Evolutionary conservation across 2,329 filamentous ascomycete species (phyloP).

Genomic region (Trichothecium roseum): DNA sequence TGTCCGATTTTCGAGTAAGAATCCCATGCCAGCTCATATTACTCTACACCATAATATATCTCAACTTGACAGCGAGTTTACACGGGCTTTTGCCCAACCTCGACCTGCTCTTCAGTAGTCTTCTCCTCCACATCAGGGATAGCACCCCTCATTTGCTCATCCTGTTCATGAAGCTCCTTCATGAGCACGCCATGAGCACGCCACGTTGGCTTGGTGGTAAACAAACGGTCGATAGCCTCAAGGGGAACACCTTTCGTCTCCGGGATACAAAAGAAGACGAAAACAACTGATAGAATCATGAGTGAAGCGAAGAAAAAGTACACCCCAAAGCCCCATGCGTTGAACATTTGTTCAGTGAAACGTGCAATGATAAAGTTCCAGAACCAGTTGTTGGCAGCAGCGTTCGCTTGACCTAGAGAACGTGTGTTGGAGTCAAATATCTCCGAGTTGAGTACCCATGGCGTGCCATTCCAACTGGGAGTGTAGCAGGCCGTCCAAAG

Average conservation of each 20-base stretch:
- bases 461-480: conserved; percentile 61
- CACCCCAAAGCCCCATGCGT: conserved; percentile 34
- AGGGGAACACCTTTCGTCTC: conserved; percentile 43
- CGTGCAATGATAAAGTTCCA: conserved; percentile 44
- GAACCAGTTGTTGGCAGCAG: conserved; percentile 51
- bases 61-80: no score
- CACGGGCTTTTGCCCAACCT: no score
- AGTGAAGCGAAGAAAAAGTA: conserved; percentile 44
- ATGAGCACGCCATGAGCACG: conserved; percentile 33
- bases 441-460: conserved; percentile 67
- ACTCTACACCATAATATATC: not conserved
- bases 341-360: conserved; percentile 42
- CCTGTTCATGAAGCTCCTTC: conserved; percentile 25
- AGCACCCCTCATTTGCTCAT: conserved; percentile 20
- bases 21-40: no score
- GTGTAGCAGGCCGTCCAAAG: conserved; percentile 64
- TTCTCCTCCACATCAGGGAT: conserved; percentile 16
- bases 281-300: conserved; percentile 35
- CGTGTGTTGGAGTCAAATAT: conserved; percentile 59
- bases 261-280: conserved; percentile 40
- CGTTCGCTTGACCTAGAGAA: conserved; percentile 61
- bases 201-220: conserved; percentile 30
- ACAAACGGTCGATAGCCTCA: conserved; percentile 39
- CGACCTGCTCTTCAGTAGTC: conserved; percentile 14
- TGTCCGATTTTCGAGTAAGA: no score